These are phyloP conservation scores for Schrenkiella parvula DNA, from an alignment of 345 rosid genomes.

Conservation along the genomic window DNA sequence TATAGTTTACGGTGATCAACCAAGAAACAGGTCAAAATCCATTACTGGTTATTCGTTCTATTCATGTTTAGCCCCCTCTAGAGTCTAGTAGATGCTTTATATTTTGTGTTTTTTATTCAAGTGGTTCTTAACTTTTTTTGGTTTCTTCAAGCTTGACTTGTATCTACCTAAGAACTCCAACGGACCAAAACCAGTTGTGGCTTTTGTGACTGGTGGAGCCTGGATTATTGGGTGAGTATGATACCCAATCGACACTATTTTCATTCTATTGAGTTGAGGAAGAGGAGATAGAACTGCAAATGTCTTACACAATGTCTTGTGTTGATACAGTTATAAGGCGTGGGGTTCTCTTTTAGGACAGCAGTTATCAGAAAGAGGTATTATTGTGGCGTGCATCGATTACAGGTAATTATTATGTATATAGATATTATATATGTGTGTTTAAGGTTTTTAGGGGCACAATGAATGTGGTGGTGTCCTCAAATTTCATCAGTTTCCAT, in stretches of 20 bases:
- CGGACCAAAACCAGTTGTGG: constrained; percentile 86
- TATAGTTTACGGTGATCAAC: constrained; percentile 85
- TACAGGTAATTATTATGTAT: constrained; percentile 54
- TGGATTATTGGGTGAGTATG: constrained; percentile 94
- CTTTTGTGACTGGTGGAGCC: constrained; percentile 95
- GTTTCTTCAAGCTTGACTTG: constrained; percentile 71
- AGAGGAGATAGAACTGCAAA: not conserved
- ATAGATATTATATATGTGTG: not conserved
- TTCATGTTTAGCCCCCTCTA: not conserved
- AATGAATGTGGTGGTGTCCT: not conserved
- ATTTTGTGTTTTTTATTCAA: not conserved
- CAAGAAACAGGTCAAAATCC: constrained; percentile 74
- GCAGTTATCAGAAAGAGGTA: constrained; percentile 85
- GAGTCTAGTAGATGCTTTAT: not conserved
- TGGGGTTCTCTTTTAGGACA: constrained; percentile 99
- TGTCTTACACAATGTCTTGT: constrained; percentile 22
- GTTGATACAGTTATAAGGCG: constrained; percentile 80
- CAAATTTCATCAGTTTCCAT: not conserved
- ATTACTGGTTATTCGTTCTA: not conserved
- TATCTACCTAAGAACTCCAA: constrained; percentile 69
- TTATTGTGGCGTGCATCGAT: constrained; percentile 94
- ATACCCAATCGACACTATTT: not conserved
- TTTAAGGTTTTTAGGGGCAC: not conserved
- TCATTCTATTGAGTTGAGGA: not conserved
- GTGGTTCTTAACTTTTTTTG: not conserved